Evolutionary conservation across 1,284 basidiomycete species (phyloP), one percentile per base, ranked within the genome.

Genomic region (Singerocomus rubriflavus): DNA sequence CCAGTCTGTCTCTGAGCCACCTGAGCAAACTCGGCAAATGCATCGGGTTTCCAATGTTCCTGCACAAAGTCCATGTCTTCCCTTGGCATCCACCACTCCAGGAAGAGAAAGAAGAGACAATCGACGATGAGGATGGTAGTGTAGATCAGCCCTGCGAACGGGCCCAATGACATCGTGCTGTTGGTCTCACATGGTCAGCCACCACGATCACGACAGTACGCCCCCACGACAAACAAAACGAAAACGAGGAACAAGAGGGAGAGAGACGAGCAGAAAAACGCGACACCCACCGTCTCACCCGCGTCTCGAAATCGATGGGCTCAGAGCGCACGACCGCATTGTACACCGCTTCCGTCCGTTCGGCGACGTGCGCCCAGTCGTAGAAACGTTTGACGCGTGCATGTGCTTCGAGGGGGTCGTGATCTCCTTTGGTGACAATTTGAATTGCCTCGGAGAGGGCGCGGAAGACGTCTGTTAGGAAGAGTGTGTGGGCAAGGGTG

Each of bases 341-440:
- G 64, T 99, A 99, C 0, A 99, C 94, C 0, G 63, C 68, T 63
- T 98, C 93, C 1, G 93, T 93, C 11, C 95, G 79, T 41, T 73
- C 74, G 0, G 93, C 80, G 12, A 98, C 84, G n/a, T 86, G 75
- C 0, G 71, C 71, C 96, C 96, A 99, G 48, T 85, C 82, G 68
- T 99, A 99, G 72, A 98, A 94, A 4, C 72, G 75, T 56, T 79
- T 81, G 44, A 98, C 79, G 39, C 84, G 82, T 16, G 81, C 78
- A 61, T 97, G 94, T 0, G 93, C 92, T n/a, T 67, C 68, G 7
- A 79, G 55, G 0, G 93, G 90, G 61, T 96, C 85, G 64, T 98
- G 93, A 42, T 74, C 71, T 0, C 89, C 87, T 1, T 72, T 67
- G 1, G 78, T 70, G 3, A 98, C 80, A 48, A 88, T 83, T 3